phyloP scores from a whole-genome alignment of 23 red algal species.

The Gracilaria domingensis region DNA sequence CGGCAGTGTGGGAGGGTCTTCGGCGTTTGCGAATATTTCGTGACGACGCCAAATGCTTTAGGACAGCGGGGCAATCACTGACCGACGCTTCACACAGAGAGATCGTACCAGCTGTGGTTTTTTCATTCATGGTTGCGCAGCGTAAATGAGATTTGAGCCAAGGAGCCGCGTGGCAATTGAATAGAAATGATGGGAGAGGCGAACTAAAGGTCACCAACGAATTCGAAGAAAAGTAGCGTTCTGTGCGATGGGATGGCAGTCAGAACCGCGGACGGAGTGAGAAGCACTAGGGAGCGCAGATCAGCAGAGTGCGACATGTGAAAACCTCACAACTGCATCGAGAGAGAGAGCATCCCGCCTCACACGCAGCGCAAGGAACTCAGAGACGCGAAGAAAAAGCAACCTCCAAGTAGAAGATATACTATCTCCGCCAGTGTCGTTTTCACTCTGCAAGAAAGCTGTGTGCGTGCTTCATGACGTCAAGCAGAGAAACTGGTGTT shows the following conservation, averaged over 20 bases:
- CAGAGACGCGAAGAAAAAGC: not conserved
- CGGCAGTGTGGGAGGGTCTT: not conserved
- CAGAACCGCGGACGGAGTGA: not conserved
- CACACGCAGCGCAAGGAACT: not conserved
- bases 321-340: not conserved
- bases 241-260: too few relatives aligned
- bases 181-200: too few relatives aligned
- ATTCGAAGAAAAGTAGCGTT: not conserved
- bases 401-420: not conserved
- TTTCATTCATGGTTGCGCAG: not conserved
- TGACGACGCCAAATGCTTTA: not conserved
- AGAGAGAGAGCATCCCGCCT: not conserved
- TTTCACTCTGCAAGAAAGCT: not conserved
- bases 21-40: constrained; percentile 3
- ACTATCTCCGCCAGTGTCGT: not conserved
- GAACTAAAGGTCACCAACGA: not conserved
- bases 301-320: too few relatives aligned
- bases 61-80: not conserved
- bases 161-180: too few relatives aligned
- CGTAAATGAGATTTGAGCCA: not conserved
- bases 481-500: not conserved
- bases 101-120: not conserved
- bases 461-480: not conserved
- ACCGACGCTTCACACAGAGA: not conserved
- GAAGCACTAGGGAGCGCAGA: not conserved